Evolutionary conservation across 306 rosid species (phyloP), one percentile per base, ranked within the genome.

Genomic region (Carpinus fangiana): DNA sequence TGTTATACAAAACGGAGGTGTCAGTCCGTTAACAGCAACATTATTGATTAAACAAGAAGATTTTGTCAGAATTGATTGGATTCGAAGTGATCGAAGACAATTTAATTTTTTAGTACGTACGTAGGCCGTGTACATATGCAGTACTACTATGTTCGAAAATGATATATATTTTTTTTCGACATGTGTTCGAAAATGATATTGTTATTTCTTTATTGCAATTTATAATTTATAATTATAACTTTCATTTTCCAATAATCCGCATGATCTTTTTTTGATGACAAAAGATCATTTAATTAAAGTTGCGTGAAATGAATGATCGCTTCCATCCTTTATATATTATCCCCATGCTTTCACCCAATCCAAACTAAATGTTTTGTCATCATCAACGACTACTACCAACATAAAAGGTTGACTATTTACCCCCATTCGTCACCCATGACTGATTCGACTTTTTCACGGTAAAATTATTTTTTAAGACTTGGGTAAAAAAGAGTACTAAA

Each of bases 211-310:
- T 31, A 31, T 62, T 62, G 45, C 13, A 14, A 62, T 28, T 4
- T 62, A 26, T 62, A 28, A 62, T 62, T 62, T 62, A 23, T 60
- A 26, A 60, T 60, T 60, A 5, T 9, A 61, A 11, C 69, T 62
- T 12, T 62, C 69, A 20, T 31, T 62, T 62, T 62, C 69, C 17
- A 12, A 13, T 62, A 62, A 62, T 62, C 68, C 9, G 7, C 20
- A 7, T 4, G 45, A 62, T 62, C 69, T 62, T 62, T 62, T 62
- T 62, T 62, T 62, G n/a, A 13, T 62, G 45, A 62, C 69, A 62
- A 31, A 62, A 31, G 45, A 12, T 3, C 41, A 31, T 28, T 59
- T 59, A 5, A 61, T 59, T 23, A 5, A 59, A 23, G 17, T 26
- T 59, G 4, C 38, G 66, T 59, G 10, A 28, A 28, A 31, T 5